phyloP scores from a whole-genome alignment of 1,284 basidiomycete genomes.

The Rhodotorula sp. region DNA sequence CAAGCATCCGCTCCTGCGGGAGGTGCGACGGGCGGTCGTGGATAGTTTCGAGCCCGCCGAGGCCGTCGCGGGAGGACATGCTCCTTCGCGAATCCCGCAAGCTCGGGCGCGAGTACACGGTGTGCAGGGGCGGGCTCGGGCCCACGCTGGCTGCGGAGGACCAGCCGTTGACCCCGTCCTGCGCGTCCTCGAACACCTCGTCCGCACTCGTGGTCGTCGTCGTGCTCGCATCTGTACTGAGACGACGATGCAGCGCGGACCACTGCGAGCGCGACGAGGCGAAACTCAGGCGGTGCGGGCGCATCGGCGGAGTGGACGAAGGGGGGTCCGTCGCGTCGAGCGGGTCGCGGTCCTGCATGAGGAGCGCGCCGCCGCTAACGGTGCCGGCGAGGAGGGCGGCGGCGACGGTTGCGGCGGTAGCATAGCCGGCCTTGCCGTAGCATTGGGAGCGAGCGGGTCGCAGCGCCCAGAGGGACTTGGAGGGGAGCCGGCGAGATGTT shows the following conservation, averaged over 20 bases:
- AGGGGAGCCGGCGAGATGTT: too few species aligned
- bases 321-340: not conserved
- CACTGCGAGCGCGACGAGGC: not conserved
- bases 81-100: not conserved
- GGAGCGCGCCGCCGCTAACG: not conserved
- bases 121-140: not conserved
- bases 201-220: not conserved
- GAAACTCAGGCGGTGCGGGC: not conserved
- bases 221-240: not conserved
- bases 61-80: not conserved
- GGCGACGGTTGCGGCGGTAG: not conserved
- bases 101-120: not conserved
- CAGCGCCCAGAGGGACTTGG: too few species aligned
- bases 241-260: not conserved
- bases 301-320: not conserved
- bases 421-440: not conserved
- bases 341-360: constrained; percentile 18
- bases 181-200: constrained; percentile 12
- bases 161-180: not conserved
- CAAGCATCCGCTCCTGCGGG: not conserved
- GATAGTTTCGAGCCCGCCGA: not conserved
- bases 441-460: too few species aligned
- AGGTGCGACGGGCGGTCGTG: not conserved
- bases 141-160: too few species aligned
- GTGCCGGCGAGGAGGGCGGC: constrained; percentile 14